Conservation (phyloP, 129 eudicot species). For the Centrapalus pauciflorus region DNA sequence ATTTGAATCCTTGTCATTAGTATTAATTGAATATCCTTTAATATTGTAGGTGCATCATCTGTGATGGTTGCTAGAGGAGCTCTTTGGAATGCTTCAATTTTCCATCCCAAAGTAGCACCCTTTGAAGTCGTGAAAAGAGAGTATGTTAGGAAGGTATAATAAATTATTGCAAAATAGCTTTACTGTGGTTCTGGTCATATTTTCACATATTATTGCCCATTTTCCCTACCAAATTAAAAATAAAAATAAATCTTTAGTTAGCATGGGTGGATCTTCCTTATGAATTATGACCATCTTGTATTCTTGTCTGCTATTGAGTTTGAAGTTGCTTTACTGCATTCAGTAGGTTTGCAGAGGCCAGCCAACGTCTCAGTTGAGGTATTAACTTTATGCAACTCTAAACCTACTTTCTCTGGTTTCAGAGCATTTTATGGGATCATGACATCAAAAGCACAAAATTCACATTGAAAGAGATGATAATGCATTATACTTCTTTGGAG, state of each 20-base stretch:
- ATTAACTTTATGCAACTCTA: not conserved
- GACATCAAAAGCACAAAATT: conserved; percentile 76
- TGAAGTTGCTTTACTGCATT: not conserved
- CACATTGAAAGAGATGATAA: conserved; percentile 85
- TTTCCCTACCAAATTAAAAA: not conserved
- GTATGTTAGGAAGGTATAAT: conserved; percentile 81
- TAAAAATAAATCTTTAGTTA: not conserved
- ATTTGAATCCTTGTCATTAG: no score
- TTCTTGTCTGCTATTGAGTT: not conserved
- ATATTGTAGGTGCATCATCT: conserved; percentile 62
- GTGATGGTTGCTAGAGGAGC: conserved; percentile 97
- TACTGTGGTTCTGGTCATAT: not conserved
- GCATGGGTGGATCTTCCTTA: not conserved
- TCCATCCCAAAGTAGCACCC: conserved; percentile 57
- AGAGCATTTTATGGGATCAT: conserved; percentile 92
- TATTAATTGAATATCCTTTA: not conserved
- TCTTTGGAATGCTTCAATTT: conserved; percentile 94
- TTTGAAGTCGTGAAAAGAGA: conserved; percentile 74
- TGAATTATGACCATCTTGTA: no score
- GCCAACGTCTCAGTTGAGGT: not conserved
- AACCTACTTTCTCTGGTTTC: conserved; percentile 19
- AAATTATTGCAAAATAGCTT: not conserved
- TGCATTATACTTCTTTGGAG: conserved; percentile 73
- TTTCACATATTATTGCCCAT: not conserved
- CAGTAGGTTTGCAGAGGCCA: not conserved